Evolutionary conservation across 169 alveolate species (phyloP).

Genomic region (Cryptosporidium ryanae): DNA sequence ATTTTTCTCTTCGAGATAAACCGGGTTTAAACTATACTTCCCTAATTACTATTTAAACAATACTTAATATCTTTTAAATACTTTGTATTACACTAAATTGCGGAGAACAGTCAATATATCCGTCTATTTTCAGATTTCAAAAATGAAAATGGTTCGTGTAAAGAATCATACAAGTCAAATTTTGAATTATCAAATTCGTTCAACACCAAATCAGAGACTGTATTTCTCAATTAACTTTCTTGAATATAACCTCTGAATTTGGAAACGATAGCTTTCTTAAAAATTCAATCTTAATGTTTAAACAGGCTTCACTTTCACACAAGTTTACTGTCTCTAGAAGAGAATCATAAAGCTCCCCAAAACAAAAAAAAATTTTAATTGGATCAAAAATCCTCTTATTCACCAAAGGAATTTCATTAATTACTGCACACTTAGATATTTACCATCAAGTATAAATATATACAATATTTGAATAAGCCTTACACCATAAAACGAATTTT

Average conservation of each 20-base stretch:
- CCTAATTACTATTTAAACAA: too few relatives aligned
- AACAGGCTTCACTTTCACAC: background rate
- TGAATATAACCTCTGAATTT: background rate
- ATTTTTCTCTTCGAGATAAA: too few relatives aligned
- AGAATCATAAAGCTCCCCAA: constrained; percentile 24
- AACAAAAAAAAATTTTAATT: constrained; percentile 8
- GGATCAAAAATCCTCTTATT: constrained; percentile 37
- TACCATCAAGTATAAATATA: constrained; percentile 53
- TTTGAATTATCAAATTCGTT: too few relatives aligned
- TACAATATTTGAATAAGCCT: constrained; percentile 18
- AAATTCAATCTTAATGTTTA: constrained; percentile 14
- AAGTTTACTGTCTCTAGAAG: constrained; percentile 5
- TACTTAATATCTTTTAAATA: too few relatives aligned
- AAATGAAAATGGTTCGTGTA: background rate
- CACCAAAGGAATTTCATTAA: background rate
- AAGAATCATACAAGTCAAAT: too few relatives aligned
- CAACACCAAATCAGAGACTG: too few relatives aligned
- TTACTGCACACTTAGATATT: background rate
- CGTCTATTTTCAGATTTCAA: background rate
- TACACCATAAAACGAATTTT: constrained; percentile 3
- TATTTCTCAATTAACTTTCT: too few relatives aligned
- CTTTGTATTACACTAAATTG: too few relatives aligned
- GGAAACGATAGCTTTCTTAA: background rate
- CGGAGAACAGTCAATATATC: too few relatives aligned
- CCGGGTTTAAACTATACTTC: too few relatives aligned